phyloP scores from a whole-genome alignment of 768 basidiomycete genomes.

The Solioccasus polychromus region DNA sequence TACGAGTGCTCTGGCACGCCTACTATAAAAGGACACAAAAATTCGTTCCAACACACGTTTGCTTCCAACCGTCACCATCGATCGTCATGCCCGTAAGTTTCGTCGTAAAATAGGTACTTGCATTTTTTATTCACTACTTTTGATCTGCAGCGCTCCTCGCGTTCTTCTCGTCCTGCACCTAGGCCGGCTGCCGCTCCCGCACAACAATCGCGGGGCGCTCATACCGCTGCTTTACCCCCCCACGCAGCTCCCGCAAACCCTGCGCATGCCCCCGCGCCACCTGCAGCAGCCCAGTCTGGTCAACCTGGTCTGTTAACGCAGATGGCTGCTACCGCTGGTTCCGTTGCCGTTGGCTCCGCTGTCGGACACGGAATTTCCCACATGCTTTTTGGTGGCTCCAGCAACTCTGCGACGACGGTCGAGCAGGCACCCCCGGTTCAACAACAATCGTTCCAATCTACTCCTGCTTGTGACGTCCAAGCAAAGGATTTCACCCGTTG shows the following conservation, averaged over 20 bases:
- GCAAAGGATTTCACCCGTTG: conserved; percentile 89
- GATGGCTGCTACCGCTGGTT: conserved; percentile 90
- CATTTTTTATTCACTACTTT: background rate
- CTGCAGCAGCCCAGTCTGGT: conserved; percentile 38
- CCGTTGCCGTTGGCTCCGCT: conserved; percentile 83
- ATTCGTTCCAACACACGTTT: conserved; percentile 9
- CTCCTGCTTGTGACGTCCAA: conserved; percentile 65
- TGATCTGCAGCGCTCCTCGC: conserved; percentile 71
- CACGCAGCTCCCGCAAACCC: conserved; percentile 43
- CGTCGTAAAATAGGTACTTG: background rate
- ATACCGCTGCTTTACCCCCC: conserved; percentile 47
- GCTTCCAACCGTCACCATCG: conserved; percentile 16
- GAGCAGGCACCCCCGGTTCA: conserved; percentile 50
- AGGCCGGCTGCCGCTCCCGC: conserved; percentile 52
- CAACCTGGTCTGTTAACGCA: conserved; percentile 75
- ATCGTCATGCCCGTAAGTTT: conserved; percentile 48
- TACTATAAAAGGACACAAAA: conserved; percentile 26
- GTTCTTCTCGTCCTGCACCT: conserved; percentile 61
- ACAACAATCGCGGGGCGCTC: conserved; percentile 44
- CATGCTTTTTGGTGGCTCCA: conserved; percentile 83
- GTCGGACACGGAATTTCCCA: conserved; percentile 87
- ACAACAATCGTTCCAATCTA: conserved; percentile 43
- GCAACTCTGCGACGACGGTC: conserved; percentile 38
- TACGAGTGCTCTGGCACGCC: conserved; percentile 11
- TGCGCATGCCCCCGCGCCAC: conserved; percentile 39